phyloP scores from a whole-genome alignment of 163 green algal species.

The Coccomyxa subellipsoidea region DNA sequence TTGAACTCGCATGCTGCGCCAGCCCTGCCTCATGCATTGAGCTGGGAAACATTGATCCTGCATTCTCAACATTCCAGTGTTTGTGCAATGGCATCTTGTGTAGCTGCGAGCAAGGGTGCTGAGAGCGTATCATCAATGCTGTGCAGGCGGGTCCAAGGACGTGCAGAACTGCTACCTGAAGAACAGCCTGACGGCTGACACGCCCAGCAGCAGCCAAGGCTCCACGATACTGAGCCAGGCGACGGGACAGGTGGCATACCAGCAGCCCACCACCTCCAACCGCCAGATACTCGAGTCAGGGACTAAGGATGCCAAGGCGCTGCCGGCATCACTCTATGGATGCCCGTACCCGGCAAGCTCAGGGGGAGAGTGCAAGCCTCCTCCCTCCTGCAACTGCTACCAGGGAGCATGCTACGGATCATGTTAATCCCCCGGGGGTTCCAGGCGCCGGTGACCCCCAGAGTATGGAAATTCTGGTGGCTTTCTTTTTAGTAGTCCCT shows the following conservation, averaged over 20 bases:
- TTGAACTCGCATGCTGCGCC: no score
- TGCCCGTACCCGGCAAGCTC: background rate
- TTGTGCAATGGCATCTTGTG: background rate
- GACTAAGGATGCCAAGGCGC: background rate
- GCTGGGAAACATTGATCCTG: no score
- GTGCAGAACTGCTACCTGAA: slow-evolving; percentile 9
- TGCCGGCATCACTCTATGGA: background rate
- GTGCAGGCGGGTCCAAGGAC: background rate
- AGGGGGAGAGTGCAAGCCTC: slow-evolving; percentile 1
- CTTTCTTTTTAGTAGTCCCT: no score
- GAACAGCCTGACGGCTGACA: background rate
- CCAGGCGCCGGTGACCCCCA: no score
- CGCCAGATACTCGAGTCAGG: background rate
- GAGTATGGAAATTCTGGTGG: no score
- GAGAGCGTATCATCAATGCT: background rate
- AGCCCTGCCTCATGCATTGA: no score
- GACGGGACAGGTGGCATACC: background rate
- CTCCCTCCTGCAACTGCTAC: background rate
- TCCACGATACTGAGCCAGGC: background rate
- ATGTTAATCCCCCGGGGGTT: no score
- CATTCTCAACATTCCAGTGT: no score
- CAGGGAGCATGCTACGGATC: background rate
- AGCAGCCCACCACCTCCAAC: background rate
- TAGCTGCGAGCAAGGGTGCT: background rate
- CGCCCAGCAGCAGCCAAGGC: background rate